Conservation (phyloP, 2,329 filamentous ascomycete species). For the Aspergillus sp. region DNA sequence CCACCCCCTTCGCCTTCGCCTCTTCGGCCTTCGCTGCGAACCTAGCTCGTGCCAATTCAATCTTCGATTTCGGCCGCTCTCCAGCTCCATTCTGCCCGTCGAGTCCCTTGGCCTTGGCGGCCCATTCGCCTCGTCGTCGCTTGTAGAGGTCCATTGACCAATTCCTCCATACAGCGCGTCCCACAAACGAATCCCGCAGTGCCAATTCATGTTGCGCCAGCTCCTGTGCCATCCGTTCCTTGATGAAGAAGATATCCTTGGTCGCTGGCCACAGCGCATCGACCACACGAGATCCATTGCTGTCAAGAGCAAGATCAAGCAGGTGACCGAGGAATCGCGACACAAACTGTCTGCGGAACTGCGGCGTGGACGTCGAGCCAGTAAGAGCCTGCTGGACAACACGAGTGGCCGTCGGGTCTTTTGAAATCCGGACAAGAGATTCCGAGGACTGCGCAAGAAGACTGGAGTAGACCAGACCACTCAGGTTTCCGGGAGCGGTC, state of each 20-base stretch:
- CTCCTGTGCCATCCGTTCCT: slow-evolving; percentile 66
- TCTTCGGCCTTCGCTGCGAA: slow-evolving; percentile 46
- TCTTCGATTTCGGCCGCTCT: slow-evolving; percentile 46
- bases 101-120: slow-evolving; percentile 57
- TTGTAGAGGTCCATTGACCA: slow-evolving; percentile 74
- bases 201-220: slow-evolving; percentile 58
- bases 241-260: slow-evolving; percentile 63
- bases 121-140: slow-evolving; percentile 62
- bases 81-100: slow-evolving; percentile 26
- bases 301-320: slow-evolving; percentile 59
- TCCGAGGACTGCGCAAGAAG: slow-evolving; percentile 59
- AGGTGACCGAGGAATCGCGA: slow-evolving; percentile 63
- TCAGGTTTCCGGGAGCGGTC: slow-evolving; percentile 65
- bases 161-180: slow-evolving; percentile 69
- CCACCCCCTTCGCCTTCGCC: slow-evolving; percentile 12
- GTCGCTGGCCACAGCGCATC: slow-evolving; percentile 66
- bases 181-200: slow-evolving; percentile 64
- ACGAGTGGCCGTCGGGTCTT: slow-evolving; percentile 57
- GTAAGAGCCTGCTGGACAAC: slow-evolving; percentile 64
- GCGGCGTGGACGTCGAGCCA: slow-evolving; percentile 51
- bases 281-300: slow-evolving; percentile 65
- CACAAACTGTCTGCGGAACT: slow-evolving; percentile 63
- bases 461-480: slow-evolving; percentile 71
- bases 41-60: slow-evolving; percentile 59
- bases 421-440: slow-evolving; percentile 64